phyloP scores from a whole-genome alignment of 2,329 filamentous ascomycete species.

The Scytalidium lignicola region DNA sequence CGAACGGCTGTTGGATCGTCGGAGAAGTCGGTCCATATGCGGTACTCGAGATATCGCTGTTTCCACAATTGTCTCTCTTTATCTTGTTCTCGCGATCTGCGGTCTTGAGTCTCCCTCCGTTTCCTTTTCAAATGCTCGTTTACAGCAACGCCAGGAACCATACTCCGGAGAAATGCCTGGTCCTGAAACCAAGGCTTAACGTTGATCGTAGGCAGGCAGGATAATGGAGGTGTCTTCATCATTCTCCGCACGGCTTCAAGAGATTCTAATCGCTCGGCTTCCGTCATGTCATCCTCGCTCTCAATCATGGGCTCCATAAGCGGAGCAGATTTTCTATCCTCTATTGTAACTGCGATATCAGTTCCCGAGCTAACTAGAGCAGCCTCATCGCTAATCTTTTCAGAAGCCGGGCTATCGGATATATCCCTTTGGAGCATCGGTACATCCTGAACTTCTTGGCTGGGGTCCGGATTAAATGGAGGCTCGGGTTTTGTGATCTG shows the following conservation, averaged over 20 bases:
- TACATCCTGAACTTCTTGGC: background rate
- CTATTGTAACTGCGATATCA: background rate
- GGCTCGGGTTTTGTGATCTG: background rate
- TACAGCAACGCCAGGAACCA: conserved; percentile 16
- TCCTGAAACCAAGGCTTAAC: conserved; percentile 20
- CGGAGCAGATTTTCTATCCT: background rate
- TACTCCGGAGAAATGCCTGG: conserved; percentile 15
- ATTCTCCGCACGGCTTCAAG: conserved; percentile 20
- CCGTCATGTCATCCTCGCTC: conserved; percentile 15
- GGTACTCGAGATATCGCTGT: conserved; percentile 20
- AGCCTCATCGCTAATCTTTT: background rate
- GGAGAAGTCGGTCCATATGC: conserved; percentile 24
- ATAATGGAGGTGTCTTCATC: conserved; percentile 26
- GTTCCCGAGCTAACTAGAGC: background rate
- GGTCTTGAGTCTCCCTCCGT: conserved; percentile 3
- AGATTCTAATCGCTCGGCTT: conserved; percentile 15
- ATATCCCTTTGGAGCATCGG: background rate
- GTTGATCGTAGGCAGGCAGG: conserved; percentile 18
- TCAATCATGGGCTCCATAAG: conserved; percentile 3
- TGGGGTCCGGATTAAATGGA: background rate
- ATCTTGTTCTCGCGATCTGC: conserved; percentile 17
- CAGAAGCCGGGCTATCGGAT: background rate
- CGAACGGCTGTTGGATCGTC: conserved; percentile 21
- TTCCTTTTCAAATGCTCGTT: conserved; percentile 10
- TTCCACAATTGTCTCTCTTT: conserved; percentile 20